Conservation (phyloP, 352 stramenopile species). For the Phytophthora crassamura region DNA sequence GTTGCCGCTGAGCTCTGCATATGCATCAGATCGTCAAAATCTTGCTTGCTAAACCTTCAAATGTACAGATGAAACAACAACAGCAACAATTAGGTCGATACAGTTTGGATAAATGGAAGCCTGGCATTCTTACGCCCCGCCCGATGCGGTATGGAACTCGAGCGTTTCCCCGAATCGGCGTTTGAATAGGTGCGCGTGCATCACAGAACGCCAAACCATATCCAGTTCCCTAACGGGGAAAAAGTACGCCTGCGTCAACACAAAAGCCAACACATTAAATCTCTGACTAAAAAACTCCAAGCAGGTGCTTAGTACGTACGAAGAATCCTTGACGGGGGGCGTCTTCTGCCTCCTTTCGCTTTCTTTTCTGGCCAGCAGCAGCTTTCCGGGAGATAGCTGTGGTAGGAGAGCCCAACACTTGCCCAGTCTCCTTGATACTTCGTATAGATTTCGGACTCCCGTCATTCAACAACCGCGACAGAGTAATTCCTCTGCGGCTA, state of each 20-base stretch:
- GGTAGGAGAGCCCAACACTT: conserved; percentile 25
- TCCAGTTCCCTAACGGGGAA: conserved; percentile 63
- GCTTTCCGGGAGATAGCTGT: conserved; percentile 8
- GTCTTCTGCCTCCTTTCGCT: conserved; percentile 15
- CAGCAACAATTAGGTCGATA: neutral
- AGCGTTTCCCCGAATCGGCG: conserved; percentile 63
- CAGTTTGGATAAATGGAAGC: neutral
- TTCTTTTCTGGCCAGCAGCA: conserved; percentile 36
- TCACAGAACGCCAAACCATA: conserved; percentile 67
- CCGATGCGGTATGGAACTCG: conserved; percentile 66
- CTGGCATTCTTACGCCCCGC: conserved; percentile 47
- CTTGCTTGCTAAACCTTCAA: conserved; percentile 56
- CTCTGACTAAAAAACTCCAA: neutral
- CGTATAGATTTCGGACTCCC: conserved; percentile 10
- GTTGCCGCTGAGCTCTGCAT: conserved; percentile 57
- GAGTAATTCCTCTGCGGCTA: conserved; percentile 3
- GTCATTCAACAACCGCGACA: conserved; percentile 46
- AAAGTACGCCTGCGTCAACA: conserved; percentile 49
- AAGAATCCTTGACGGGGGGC: conserved; percentile 38
- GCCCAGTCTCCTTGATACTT: conserved; percentile 4
- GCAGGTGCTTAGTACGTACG: conserved; percentile 25
- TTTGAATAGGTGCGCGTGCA: conserved; percentile 73
- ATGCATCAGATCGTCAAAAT: conserved; percentile 86
- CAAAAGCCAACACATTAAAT: neutral
- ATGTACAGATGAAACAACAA: neutral